phyloP scores from a whole-genome alignment of 2,329 filamentous ascomycete species.

The Rosellinia necatrix region DNA sequence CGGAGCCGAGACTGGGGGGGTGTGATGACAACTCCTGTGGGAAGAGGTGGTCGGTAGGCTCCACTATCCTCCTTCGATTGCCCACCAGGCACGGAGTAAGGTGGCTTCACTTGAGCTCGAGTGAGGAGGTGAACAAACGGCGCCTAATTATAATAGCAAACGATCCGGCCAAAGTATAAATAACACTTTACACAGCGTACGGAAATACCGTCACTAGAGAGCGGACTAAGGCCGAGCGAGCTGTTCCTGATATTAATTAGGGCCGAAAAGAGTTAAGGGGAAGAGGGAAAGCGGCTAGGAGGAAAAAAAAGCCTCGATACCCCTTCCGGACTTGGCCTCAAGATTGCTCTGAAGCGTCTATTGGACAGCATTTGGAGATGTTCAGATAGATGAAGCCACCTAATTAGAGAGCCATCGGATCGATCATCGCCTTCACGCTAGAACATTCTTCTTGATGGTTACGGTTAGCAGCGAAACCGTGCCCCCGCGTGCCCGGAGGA shows the following conservation, averaged over 20 bases:
- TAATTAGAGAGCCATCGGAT: slow-evolving; percentile 15
- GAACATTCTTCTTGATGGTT: neutral
- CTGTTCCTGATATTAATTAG: slow-evolving; percentile 12
- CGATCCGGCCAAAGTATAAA: too few species aligned
- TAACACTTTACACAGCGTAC: neutral
- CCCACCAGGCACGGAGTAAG: too few species aligned
- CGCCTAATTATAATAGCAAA: too few species aligned
- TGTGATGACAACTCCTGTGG: too few species aligned
- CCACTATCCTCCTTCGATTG: too few species aligned
- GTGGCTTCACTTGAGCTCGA: too few species aligned
- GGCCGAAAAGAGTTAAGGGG: neutral
- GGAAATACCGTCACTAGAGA: neutral
- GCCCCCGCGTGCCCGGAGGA: slow-evolving; percentile 11
- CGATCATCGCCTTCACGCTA: slow-evolving; percentile 1
- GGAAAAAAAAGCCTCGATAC: slow-evolving; percentile 11
- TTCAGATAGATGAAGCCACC: neutral
- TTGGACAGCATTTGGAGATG: slow-evolving; percentile 1
- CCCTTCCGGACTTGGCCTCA: slow-evolving; percentile 15
- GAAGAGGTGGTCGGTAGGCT: too few species aligned
- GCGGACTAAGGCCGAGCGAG: slow-evolving; percentile 9
- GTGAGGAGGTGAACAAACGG: too few species aligned
- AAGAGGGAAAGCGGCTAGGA: neutral
- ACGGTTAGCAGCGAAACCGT: slow-evolving; percentile 9
- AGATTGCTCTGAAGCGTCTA: slow-evolving; percentile 1
- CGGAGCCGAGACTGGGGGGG: too few species aligned